Conservation (phyloP, 2,329 filamentous ascomycete species). For the Pseudocercospora musae region DNA sequence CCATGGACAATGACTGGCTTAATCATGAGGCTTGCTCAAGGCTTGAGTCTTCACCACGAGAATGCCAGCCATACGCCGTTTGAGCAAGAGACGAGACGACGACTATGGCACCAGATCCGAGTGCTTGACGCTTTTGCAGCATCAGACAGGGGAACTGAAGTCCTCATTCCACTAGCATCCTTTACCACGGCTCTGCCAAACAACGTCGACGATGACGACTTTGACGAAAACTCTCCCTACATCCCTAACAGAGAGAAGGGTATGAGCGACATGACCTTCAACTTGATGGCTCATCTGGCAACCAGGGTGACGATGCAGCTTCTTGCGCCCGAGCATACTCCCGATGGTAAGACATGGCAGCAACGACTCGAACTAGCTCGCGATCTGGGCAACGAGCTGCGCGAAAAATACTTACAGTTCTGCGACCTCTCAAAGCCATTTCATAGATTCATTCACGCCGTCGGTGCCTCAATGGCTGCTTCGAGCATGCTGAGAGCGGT, state of each 20-base stretch:
- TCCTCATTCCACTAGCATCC: slow-evolving; percentile 16
- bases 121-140: slow-evolving; percentile 29
- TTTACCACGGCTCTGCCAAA: slow-evolving; percentile 25
- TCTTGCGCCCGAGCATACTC: slow-evolving; percentile 15
- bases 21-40: slow-evolving; percentile 30
- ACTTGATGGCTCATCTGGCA: slow-evolving; percentile 15
- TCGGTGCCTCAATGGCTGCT: slow-evolving; percentile 26
- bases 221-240: slow-evolving; percentile 23
- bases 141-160: slow-evolving; percentile 28
- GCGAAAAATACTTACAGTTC: slow-evolving; percentile 25
- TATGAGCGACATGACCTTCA: slow-evolving; percentile 31
- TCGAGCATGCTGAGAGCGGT: slow-evolving; percentile 28
- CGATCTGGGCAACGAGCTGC: slow-evolving; percentile 17
- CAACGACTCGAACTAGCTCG: slow-evolving; percentile 27
- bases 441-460: slow-evolving; percentile 22
- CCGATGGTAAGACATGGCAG: slow-evolving; percentile 27
- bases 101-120: slow-evolving; percentile 31
- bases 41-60: slow-evolving; percentile 30
- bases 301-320: slow-evolving; percentile 16
- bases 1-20: slow-evolving; percentile 31
- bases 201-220: slow-evolving; percentile 32
- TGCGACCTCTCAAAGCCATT: slow-evolving; percentile 25
- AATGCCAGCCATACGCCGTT: slow-evolving; percentile 20
- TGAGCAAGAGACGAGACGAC: slow-evolving; percentile 28
- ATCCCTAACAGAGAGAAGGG: slow-evolving; percentile 18